phyloP scores from a whole-genome alignment of 257 asterid genomes.

The Solanum commersonii region DNA sequence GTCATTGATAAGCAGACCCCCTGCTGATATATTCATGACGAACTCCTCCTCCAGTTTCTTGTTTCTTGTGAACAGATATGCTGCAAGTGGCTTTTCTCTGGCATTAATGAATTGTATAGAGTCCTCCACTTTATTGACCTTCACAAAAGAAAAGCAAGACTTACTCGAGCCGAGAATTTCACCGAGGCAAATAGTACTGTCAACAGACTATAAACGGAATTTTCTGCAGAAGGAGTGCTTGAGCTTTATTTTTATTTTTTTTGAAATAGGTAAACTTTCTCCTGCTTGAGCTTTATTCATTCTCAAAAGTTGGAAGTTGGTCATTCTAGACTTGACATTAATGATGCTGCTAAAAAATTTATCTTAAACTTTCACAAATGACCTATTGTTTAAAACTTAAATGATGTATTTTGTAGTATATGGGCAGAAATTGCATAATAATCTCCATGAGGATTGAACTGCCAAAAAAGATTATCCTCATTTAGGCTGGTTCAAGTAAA shows the following conservation, averaged over 20 bases:
- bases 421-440: neutral
- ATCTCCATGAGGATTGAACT: neutral
- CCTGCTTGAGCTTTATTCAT: neutral
- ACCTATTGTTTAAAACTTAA: neutral
- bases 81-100: constrained; percentile 87
- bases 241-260: neutral
- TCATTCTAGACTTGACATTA: neutral
- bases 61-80: constrained; percentile 73
- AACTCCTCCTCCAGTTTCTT: constrained; percentile 67
- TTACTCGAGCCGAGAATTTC: neutral
- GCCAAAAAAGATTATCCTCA: neutral
- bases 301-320: neutral
- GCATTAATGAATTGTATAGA: constrained; percentile 41
- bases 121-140: constrained; percentile 69
- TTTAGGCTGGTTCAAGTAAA: neutral
- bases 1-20: constrained; percentile 65
- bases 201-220: neutral
- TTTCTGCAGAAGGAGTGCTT: neutral
- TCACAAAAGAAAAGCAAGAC: constrained; percentile 6
- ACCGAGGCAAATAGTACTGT: neutral
- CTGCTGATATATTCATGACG: constrained; percentile 52
- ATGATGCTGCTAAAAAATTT: neutral
- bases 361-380: neutral
- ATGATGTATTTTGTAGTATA: neutral
- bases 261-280: neutral